These are phyloP conservation scores for Metroxylon sagu DNA, from an alignment of 176 grass and related monocot species.

Conservation along the genomic window DNA sequence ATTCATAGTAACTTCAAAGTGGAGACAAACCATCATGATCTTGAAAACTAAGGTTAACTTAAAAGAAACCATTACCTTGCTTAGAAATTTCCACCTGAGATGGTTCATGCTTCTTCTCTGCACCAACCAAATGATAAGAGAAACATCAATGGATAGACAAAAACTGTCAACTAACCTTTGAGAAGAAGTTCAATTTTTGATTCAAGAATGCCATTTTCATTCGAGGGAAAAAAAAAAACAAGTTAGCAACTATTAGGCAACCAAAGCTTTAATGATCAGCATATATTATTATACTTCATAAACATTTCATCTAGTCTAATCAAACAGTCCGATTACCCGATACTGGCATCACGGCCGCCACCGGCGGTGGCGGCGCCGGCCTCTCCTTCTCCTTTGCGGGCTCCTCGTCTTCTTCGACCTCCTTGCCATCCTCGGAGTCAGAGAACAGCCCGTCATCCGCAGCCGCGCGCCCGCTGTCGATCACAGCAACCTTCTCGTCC, in stretches of 20 bases:
- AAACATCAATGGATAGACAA: no score
- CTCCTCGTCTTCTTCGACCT: constrained; percentile 10
- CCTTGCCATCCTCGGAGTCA: constrained; percentile 31
- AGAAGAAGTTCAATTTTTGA: no score
- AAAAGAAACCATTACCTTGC: constrained; percentile 44
- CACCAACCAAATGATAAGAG: constrained; percentile 12
- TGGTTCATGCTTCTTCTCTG: constrained; percentile 58
- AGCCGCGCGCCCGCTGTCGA: constrained; percentile 1
- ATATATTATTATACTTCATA: no score
- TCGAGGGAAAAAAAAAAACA: no score
- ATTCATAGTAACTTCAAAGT: no score
- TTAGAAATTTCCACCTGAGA: constrained; percentile 41
- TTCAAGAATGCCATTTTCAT: no score
- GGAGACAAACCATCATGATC: no score
- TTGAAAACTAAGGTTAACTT: no score
- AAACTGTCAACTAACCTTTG: no score
- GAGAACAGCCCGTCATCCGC: constrained; percentile 34
- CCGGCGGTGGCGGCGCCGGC: constrained; percentile 2
- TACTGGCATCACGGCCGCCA: constrained; percentile 37
- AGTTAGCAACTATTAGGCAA: no score
- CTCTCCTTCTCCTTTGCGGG: constrained; percentile 26
- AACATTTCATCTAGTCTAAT: no score
- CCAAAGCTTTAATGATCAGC: no score
- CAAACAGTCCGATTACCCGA: constrained; percentile 25
- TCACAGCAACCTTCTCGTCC: not conserved